Evolutionary conservation across 768 basidiomycete genomes (phyloP), one percentile per base, ranked within the genome.

Genomic region (Suillus alpinus): DNA sequence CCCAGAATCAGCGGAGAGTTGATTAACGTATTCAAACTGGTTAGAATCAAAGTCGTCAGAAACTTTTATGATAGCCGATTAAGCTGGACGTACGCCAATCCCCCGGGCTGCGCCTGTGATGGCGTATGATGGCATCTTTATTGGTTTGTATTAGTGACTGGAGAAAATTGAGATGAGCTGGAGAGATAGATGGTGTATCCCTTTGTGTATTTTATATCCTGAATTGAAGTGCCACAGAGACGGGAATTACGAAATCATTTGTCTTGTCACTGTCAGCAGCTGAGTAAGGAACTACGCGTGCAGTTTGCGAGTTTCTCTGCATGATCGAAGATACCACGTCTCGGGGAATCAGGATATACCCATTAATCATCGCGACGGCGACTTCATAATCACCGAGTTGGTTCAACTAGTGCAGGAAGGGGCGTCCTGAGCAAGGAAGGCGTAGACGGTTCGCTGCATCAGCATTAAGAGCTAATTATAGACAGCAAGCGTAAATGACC

Each of bases 51-150:
- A 43, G 39, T 18, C n/a, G 23, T 61, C 47, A 51, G 46, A 34
- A 14, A 13, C 7, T 2, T 16, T 8, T 29, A 18, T 16, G 7
- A 37, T 53, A 26, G 34, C 10, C 8, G 20, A n/a, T 12, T 43
- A 23, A 37, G 47, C 16, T 43, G 34, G 4, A 67, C 67, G 37
- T 34, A 69, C 66, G 0, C 70, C 72, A 39, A 74, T 66, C 0
- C 68, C 67, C 31, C 72, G 73, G n/a, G 68, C 64, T 8, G 71
- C 71, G 16, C 71, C 71, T 47, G 69, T 62, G 40, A 69, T 58
- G 3, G 56, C 61, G 57, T 65, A 70, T 3, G 69, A 70, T 43
- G 70, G 47, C 69, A 61, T 62, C 37, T 36, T 57, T 31, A 23
- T 2, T n/a, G 26, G 34, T 31, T 29, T 44, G n/a, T 18, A 32